phyloP scores from a whole-genome alignment of 163 green algal genomes.

The Scenedesmus sp. region DNA sequence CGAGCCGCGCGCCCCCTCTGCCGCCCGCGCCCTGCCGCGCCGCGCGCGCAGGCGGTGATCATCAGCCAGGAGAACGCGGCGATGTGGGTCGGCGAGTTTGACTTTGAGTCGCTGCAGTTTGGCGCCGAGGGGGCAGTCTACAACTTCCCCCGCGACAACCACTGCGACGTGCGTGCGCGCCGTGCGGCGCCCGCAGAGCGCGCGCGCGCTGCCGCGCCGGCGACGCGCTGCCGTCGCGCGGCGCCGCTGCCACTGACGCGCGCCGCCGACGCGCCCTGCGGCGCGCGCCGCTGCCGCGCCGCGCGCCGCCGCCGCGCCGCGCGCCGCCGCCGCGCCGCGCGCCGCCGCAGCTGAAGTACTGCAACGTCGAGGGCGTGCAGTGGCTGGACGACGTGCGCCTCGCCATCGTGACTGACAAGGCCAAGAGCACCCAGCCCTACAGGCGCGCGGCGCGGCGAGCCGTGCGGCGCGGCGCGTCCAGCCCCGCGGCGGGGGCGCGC shows the following conservation, averaged over 20 bases:
- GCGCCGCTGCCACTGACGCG: not conserved
- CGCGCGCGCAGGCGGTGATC: conserved; percentile 22
- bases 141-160: conserved; percentile 37
- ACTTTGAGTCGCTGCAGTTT: conserved; percentile 46
- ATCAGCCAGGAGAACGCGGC: conserved; percentile 48
- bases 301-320: not conserved
- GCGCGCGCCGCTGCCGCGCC: not conserved
- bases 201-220: not conserved
- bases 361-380: conserved; percentile 48
- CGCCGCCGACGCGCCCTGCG: not conserved
- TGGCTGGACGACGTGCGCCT: conserved; percentile 48
- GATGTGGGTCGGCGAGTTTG: conserved; percentile 36
- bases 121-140: conserved; percentile 12
- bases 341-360: conserved; percentile 38
- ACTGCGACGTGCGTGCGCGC: conserved; percentile 32
- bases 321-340: too few species aligned
- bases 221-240: not conserved
- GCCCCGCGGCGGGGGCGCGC: too few species aligned
- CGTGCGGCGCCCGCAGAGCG: too few species aligned
- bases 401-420: conserved; percentile 46
- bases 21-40: not conserved
- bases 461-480: too few species aligned
- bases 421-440: conserved; percentile 47
- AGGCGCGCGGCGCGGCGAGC: too few species aligned
- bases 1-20: not conserved